These are phyloP conservation scores for Nicotiana noctiflora DNA, from an alignment of 257 asterid species.

Conservation along the genomic window DNA sequence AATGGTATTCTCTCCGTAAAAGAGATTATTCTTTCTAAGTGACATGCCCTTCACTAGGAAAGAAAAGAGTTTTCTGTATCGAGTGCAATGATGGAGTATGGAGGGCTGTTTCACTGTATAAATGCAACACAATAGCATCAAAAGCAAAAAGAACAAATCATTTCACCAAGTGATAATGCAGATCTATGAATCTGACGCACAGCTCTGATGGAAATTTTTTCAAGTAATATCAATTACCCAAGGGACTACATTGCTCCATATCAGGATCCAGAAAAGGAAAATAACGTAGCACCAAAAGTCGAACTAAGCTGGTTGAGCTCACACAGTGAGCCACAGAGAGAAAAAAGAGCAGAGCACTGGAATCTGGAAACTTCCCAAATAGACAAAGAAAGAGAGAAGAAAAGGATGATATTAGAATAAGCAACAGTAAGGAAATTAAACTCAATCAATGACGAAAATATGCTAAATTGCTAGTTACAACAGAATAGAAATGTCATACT, in stretches of 20 bases:
- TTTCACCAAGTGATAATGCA: not conserved
- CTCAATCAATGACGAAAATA: no score
- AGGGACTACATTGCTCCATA: not conserved
- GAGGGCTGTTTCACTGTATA: not conserved
- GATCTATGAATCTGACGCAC: not conserved
- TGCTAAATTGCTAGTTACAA: no score
- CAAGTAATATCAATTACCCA: not conserved
- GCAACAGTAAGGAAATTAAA: no score
- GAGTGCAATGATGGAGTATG: not conserved
- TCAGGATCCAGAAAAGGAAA: not conserved
- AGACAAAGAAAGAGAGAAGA: no score
- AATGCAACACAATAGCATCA: not conserved
- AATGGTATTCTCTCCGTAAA: not conserved
- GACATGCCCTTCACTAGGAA: no score
- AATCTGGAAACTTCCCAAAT: no score
- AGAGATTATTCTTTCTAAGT: not conserved
- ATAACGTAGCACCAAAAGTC: not conserved
- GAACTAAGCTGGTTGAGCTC: no score
- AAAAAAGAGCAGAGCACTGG: no score
- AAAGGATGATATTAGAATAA: no score
- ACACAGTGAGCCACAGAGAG: no score
- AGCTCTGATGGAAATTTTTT: not conserved
- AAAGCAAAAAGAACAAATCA: not conserved
- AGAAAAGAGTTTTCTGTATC: not conserved
- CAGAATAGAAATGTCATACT: no score